Conservation (phyloP, 2,329 filamentous ascomycete species). For the Parascedosporium putredinis region DNA sequence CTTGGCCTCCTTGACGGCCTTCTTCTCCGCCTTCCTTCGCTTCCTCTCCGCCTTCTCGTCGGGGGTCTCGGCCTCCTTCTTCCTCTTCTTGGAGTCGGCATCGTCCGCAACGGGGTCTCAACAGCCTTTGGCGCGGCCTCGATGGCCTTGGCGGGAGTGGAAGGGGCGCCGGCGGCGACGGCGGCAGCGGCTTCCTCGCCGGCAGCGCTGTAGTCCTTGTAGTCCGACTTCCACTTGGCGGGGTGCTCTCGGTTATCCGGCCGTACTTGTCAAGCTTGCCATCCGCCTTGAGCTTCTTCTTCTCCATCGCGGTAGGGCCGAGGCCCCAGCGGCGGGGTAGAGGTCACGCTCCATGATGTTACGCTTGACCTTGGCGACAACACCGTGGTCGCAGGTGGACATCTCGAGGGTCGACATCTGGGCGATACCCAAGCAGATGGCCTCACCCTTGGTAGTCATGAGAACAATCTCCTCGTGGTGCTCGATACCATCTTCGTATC, state of each 20-base stretch:
- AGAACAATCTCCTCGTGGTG: conserved; percentile 93
- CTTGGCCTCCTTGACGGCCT: conserved; percentile 45
- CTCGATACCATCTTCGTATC: conserved; percentile 88
- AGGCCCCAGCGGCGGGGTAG: conserved; percentile 93
- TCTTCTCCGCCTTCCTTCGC: conserved; percentile 50
- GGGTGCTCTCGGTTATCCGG: conserved; percentile 82
- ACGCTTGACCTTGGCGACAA: conserved; percentile 97
- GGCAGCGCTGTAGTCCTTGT: conserved; percentile 74
- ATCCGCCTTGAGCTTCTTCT: conserved; percentile 99
- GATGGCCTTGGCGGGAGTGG: conserved; percentile 20
- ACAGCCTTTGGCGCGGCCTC: conserved; percentile 28
- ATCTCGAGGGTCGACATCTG: conserved; percentile 96
- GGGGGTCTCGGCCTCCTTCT: conserved; percentile 70
- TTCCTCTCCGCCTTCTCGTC: conserved; percentile 57
- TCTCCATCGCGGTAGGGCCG: conserved; percentile 84
- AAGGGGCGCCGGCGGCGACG: conserved; percentile 21
- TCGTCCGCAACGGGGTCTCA: conserved; percentile 36
- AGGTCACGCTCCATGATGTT: conserved; percentile 99
- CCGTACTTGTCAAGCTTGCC: conserved; percentile 98
- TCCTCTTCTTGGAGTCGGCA: conserved; percentile 56
- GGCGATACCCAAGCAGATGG: conserved; percentile 89
- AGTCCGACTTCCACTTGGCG: conserved; percentile 84
- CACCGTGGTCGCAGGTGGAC: conserved; percentile 91
- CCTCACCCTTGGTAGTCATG: conserved; percentile 99
- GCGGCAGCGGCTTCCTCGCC: conserved; percentile 32